These are phyloP conservation scores for Solanum lycopersicoides DNA, from an alignment of 257 asterid genomes.

Conservation along the genomic window DNA sequence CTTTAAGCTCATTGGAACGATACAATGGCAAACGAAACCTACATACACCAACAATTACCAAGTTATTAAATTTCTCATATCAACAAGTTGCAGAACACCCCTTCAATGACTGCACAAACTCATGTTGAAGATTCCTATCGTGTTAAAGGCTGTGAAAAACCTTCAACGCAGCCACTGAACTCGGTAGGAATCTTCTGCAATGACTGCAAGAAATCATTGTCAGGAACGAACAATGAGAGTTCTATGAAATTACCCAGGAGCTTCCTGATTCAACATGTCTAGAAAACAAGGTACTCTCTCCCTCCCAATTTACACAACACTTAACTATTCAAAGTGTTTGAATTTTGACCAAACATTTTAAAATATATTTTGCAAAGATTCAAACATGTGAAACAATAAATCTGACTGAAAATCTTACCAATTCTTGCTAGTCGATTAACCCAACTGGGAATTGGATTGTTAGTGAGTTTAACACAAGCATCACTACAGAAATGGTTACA, in stretches of 20 bases:
- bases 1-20: conserved; percentile 57
- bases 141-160: not conserved
- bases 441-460: conserved; percentile 52
- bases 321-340: not conserved
- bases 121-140: not conserved
- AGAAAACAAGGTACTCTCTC: not conserved
- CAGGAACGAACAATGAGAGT: not conserved
- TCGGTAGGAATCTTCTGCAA: not conserved
- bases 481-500: conserved; percentile 77
- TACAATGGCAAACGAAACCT: conserved; percentile 23
- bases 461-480: conserved; percentile 35
- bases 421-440: conserved; percentile 63
- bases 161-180: not conserved
- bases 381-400: not conserved
- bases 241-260: not conserved
- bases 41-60: not conserved
- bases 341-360: not conserved
- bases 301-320: not conserved
- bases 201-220: not conserved
- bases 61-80: not conserved
- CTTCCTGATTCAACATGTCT: not conserved
- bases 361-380: not conserved
- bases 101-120: not conserved
- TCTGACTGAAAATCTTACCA: conserved; percentile 13
- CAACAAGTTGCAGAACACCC: not conserved